Evolutionary conservation across 495 filamentous ascomycete genomes (phyloP).

Genomic region (Penicillium argentinense): DNA sequence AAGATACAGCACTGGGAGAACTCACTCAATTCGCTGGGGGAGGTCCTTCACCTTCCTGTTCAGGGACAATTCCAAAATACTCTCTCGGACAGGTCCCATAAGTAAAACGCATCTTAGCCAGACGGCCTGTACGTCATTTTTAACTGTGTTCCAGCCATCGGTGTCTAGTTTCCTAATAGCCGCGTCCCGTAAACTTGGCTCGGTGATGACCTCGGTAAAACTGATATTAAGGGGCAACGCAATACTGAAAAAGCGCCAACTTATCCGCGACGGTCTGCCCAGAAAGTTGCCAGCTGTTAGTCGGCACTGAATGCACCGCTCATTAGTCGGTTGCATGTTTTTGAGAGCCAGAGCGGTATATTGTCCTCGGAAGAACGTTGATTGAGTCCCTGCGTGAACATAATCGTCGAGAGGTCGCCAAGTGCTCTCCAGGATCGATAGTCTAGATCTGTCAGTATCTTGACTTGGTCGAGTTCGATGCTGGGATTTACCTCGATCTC

Average conservation of each 20-base stretch:
- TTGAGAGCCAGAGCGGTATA: conserved; percentile 39
- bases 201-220: conserved; percentile 13
- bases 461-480: too few species aligned
- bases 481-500: conserved; percentile 4
- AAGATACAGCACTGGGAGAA: neutral
- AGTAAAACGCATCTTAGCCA: conserved; percentile 39
- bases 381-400: conserved; percentile 24
- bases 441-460: conserved; percentile 3
- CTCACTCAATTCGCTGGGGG: neutral
- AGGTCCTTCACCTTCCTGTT: conserved; percentile 23
- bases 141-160: conserved; percentile 50
- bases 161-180: conserved; percentile 36
- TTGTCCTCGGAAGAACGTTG: conserved; percentile 3
- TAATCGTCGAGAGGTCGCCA: conserved; percentile 36
- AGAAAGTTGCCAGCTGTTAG: conserved; percentile 46
- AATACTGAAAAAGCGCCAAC: conserved; percentile 44
- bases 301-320: conserved; percentile 40
- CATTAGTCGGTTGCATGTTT: conserved; percentile 46
- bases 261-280: conserved; percentile 50
- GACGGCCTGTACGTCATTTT: conserved; percentile 27
- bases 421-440: conserved; percentile 42
- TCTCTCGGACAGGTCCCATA: conserved; percentile 44
- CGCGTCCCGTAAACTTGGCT: conserved; percentile 34
- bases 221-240: conserved; percentile 49
- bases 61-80: conserved; percentile 53